phyloP scores from a whole-genome alignment of 441 rosid species.

The Rhodomyrtus psidioides region DNA sequence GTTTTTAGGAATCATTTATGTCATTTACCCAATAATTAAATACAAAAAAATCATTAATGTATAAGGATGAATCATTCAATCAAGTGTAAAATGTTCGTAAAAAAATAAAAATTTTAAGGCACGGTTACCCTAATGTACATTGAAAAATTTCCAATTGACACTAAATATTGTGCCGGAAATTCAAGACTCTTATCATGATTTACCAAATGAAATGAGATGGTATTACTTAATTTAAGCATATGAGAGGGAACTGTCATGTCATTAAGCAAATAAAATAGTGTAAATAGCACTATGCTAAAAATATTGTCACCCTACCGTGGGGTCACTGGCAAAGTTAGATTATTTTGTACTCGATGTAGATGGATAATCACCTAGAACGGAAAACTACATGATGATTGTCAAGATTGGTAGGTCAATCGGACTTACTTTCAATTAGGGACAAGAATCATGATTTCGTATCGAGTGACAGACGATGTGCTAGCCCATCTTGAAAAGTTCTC shows the following conservation, averaged over 20 bases:
- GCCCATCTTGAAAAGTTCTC: not conserved
- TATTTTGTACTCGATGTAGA: not conserved
- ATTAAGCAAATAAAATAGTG: not conserved
- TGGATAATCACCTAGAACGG: not conserved
- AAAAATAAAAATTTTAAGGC: accelerated
- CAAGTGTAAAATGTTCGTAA: not conserved
- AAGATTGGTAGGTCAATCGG: not conserved
- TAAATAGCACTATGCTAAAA: not conserved
- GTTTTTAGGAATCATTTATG: too few species aligned
- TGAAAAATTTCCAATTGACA: not conserved
- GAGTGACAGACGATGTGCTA: not conserved
- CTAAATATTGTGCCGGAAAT: accelerated
- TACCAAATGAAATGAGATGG: not conserved
- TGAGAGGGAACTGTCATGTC: accelerated
- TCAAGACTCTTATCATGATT: not conserved
- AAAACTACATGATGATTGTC: not conserved
- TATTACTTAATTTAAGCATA: not conserved
- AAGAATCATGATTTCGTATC: not conserved
- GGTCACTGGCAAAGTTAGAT: not conserved
- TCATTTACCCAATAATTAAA: too few species aligned
- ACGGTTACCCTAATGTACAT: not conserved
- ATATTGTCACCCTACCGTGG: not conserved
- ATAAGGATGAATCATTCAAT: not conserved
- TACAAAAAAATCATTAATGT: not conserved
- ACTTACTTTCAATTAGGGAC: not conserved